Conservation (phyloP, 495 filamentous ascomycete species). For the Aspergillus egyptiacus region DNA sequence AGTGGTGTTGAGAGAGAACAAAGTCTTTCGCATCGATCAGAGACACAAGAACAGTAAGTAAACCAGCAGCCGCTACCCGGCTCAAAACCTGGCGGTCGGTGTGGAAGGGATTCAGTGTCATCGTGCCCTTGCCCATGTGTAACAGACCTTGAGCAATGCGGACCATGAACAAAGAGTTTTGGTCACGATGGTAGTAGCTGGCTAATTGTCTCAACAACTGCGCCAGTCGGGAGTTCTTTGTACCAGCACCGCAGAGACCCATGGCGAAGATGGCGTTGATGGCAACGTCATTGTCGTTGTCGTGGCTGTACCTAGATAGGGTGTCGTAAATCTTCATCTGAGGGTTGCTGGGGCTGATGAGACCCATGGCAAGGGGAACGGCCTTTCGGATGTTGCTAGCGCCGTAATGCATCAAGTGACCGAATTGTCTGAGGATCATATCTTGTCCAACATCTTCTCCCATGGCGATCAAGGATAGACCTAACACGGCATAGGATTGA, state of each 20-base stretch:
- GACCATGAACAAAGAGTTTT: slow-evolving; percentile 96
- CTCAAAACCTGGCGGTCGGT: slow-evolving; percentile 95
- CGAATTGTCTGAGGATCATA: slow-evolving; percentile 96
- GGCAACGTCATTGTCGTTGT: slow-evolving; percentile 98
- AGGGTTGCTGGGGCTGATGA: slow-evolving; percentile 94
- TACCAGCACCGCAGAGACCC: slow-evolving; percentile 93
- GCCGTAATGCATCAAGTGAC: slow-evolving; percentile 98
- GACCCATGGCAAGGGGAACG: slow-evolving; percentile 94
- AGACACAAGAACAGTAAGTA: slow-evolving; percentile 83
- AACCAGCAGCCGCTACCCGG: slow-evolving; percentile 79
- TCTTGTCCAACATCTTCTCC: slow-evolving; percentile 98
- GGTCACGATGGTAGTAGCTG: slow-evolving; percentile 95
- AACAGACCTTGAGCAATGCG: slow-evolving; percentile 95
- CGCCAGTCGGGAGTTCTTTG: slow-evolving; percentile 94
- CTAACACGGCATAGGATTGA: slow-evolving; percentile 92
- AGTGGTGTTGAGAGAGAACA: slow-evolving; percentile 81
- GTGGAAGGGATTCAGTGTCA: slow-evolving; percentile 95
- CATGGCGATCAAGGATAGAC: slow-evolving; percentile 92
- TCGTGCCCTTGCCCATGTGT: slow-evolving; percentile 98
- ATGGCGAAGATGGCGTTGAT: slow-evolving; percentile 99
- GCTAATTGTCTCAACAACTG: slow-evolving; percentile 92
- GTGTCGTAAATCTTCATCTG: slow-evolving; percentile 99
- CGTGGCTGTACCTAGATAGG: slow-evolving; percentile 94
- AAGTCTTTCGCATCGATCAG: slow-evolving; percentile 95
- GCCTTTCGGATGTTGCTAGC: slow-evolving; percentile 94